A percentile compares a stretch with the other conserved stretches of the same genome.
These are phyloP conservation scores for Ceratocystiopsis brevicomis DNA, from an alignment of 2,329 filamentous ascomycete genomes.

Conservation along the genomic window DNA sequence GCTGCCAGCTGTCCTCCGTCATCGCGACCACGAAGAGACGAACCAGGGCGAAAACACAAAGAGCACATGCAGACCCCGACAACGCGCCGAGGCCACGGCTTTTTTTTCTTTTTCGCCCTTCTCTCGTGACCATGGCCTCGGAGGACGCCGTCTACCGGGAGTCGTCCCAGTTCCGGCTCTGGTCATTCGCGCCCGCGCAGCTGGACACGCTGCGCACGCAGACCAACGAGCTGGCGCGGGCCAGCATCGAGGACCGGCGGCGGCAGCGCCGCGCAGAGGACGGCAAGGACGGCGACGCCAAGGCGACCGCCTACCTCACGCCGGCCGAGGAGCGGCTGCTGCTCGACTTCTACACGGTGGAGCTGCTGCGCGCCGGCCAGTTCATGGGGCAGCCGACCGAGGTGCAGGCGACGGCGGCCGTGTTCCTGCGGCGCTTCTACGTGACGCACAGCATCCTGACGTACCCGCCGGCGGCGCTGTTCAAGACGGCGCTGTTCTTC, in stretches of 20 bases:
- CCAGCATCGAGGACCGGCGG: constrained; percentile 39
- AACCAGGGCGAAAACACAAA: no score
- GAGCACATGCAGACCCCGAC: no score
- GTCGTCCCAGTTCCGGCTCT: constrained; percentile 77
- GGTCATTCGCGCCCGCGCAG: constrained; percentile 68
- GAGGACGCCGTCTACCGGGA: constrained; percentile 85
- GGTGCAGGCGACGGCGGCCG: constrained; percentile 55
- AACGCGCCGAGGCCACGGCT: no score
- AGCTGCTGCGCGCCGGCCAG: constrained; percentile 36
- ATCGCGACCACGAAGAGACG: no score
- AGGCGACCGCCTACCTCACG: constrained; percentile 39
- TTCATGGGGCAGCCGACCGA: constrained; percentile 33
- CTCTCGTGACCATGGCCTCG: constrained; percentile 46
- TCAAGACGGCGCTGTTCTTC: constrained; percentile 82
- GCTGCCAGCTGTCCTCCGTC: no score
- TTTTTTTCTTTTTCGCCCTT: no score
- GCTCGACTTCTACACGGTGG: constrained; percentile 54
- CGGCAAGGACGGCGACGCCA: constrained; percentile 9
- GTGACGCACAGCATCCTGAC: constrained; percentile 91
- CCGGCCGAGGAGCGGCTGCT: constrained; percentile 67
- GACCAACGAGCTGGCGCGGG: constrained; percentile 57
- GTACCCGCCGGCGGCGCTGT: constrained; percentile 75
- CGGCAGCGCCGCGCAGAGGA: constrained; percentile 19
- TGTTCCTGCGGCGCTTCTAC: constrained; percentile 90
- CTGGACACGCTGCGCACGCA: constrained; percentile 53